Conservation (phyloP, 495 filamentous ascomycete species). For the Xylaria cubensis region DNA sequence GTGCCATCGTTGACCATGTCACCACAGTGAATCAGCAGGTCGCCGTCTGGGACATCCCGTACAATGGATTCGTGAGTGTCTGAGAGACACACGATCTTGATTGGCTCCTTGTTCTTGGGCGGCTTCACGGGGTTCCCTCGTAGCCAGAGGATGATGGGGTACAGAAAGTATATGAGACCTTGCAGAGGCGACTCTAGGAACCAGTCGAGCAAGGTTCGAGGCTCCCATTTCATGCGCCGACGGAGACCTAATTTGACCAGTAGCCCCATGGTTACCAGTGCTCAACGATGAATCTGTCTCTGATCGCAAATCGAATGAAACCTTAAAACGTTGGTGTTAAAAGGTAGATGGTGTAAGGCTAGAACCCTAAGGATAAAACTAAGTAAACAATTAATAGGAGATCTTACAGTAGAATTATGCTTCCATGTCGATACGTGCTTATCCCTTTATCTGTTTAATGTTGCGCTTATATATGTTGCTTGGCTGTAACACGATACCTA, state of each 20-base stretch:
- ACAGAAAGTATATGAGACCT: slow-evolving; percentile 56
- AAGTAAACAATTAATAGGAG: background rate
- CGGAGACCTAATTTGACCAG: slow-evolving; percentile 46
- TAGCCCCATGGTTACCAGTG: slow-evolving; percentile 36
- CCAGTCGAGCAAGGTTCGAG: slow-evolving; percentile 56
- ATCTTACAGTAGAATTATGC: background rate
- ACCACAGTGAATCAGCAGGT: slow-evolving; percentile 88
- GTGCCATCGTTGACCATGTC: slow-evolving; percentile 81
- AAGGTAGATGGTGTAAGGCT: background rate
- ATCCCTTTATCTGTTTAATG: background rate
- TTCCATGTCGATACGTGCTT: background rate
- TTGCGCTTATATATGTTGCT: background rate
- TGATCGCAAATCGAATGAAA: background rate
- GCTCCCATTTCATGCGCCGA: slow-evolving; percentile 53
- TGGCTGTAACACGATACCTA: background rate
- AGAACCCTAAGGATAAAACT: background rate
- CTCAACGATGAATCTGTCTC: background rate
- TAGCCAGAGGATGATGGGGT: slow-evolving; percentile 67
- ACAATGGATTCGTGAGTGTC: slow-evolving; percentile 79
- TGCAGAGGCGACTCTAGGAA: slow-evolving; percentile 60
- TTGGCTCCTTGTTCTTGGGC: slow-evolving; percentile 57
- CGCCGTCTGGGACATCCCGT: slow-evolving; percentile 71
- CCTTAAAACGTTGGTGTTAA: background rate
- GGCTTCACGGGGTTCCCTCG: slow-evolving; percentile 64
- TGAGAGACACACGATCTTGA: slow-evolving; percentile 86